Percentiles rank a stretch among this genome's conserved stretches.
Evolutionary conservation across 1,139 yeast species (phyloP).

Genomic region (Yamadazyma pseudoaaseri): DNA sequence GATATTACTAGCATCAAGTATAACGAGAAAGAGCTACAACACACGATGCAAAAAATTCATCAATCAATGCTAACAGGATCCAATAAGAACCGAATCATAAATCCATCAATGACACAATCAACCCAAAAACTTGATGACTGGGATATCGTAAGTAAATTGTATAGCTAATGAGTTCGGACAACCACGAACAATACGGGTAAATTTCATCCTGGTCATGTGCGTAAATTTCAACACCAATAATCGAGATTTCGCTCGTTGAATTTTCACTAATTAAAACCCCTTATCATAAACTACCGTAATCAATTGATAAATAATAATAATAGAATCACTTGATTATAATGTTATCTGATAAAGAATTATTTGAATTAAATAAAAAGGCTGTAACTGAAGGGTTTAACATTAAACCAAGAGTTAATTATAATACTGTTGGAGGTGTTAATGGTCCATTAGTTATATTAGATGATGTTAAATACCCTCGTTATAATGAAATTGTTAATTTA

Average conservation of each 20-base stretch:
- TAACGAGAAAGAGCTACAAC: slow-evolving; percentile 15
- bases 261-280: slow-evolving; percentile 7
- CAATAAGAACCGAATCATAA: slow-evolving; percentile 7
- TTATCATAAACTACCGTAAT: slow-evolving; percentile 1
- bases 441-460: slow-evolving; percentile 97
- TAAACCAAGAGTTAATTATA: slow-evolving; percentile 86
- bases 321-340: slow-evolving; percentile 4
- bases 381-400: slow-evolving; percentile 88
- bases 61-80: slow-evolving; percentile 20
- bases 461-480: slow-evolving; percentile 94
- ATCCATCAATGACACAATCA: slow-evolving; percentile 22
- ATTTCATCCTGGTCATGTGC: slow-evolving; percentile 4
- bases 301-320: neutral
- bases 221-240: neutral
- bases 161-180: slow-evolving; percentile 5
- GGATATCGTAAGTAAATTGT: slow-evolving; percentile 42
- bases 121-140: slow-evolving; percentile 38
- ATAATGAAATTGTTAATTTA: slow-evolving; percentile 92
- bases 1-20: slow-evolving; percentile 1
- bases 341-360: slow-evolving; percentile 56
- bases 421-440: slow-evolving; percentile 96
- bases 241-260: slow-evolving; percentile 4
- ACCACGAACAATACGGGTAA: slow-evolving; percentile 7
- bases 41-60: slow-evolving; percentile 29
- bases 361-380: slow-evolving; percentile 85